Conservation (phyloP, 257 asterid species). For the Cordia subcordata region DNA sequence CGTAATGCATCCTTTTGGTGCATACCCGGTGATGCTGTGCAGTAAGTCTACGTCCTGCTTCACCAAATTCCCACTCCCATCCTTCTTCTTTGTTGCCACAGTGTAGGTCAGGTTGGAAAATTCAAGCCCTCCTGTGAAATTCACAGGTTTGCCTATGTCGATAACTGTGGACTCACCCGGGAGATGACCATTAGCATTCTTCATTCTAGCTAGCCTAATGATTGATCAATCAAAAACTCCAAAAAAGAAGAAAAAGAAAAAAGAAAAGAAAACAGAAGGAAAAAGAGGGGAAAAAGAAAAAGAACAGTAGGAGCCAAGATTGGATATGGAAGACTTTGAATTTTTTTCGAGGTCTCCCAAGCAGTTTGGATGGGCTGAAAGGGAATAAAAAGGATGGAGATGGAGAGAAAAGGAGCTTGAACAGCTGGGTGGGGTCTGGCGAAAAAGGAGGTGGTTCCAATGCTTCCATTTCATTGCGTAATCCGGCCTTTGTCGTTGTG, state of each 20-base stretch:
- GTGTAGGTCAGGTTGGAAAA: conserved; percentile 55
- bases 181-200: conserved; percentile 19
- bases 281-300: too few relatives aligned
- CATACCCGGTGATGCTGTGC: conserved; percentile 66
- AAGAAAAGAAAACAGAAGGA: too few relatives aligned
- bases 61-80: conserved; percentile 49
- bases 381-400: conserved; percentile 24
- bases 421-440: conserved; percentile 21
- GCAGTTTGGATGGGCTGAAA: conserved; percentile 8
- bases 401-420: conserved; percentile 13
- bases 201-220: conserved; percentile 20
- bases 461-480: conserved; percentile 39
- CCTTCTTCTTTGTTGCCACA: conserved; percentile 49
- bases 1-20: conserved; percentile 72
- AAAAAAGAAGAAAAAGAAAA: too few relatives aligned
- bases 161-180: conserved; percentile 37
- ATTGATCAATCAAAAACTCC: not conserved
- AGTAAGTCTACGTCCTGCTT: conserved; percentile 56
- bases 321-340: conserved; percentile 3
- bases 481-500: conserved; percentile 36
- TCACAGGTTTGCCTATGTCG: conserved; percentile 47
- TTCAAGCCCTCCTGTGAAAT: conserved; percentile 51
- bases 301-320: too few relatives aligned
- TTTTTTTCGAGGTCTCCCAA: conserved; percentile 24
- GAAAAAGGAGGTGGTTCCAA: conserved; percentile 47